These are phyloP conservation scores for Phialocephala subalpina DNA, from an alignment of 2,329 filamentous ascomycete species.

Conservation along the genomic window DNA sequence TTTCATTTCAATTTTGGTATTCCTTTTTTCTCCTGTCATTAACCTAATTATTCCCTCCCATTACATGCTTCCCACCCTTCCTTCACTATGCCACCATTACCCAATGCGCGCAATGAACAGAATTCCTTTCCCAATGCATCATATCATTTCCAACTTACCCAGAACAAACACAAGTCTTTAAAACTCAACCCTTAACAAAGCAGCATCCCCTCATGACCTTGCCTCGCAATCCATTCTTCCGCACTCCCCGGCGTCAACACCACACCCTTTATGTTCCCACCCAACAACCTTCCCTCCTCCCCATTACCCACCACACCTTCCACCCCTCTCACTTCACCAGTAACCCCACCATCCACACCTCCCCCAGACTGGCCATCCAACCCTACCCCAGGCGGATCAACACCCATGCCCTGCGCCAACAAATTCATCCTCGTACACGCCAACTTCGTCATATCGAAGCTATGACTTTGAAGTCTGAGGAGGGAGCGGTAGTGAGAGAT, in stretches of 20 bases:
- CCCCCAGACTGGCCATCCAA: slow-evolving; percentile 3
- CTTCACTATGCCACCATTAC: too few species aligned
- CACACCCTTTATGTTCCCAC: not conserved
- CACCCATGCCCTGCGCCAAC: slow-evolving; percentile 33
- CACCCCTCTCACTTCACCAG: not conserved
- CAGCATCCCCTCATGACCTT: slow-evolving; percentile 32
- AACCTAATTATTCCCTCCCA: too few species aligned
- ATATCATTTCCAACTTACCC: too few species aligned
- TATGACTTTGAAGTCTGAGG: slow-evolving; percentile 26
- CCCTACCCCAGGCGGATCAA: slow-evolving; percentile 25
- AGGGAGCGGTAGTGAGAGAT: slow-evolving; percentile 37
- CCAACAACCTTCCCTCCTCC: not conserved
- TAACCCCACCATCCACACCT: slow-evolving; percentile 1
- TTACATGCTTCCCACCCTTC: too few species aligned
- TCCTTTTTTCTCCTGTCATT: too few species aligned
- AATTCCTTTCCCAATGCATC: not conserved
- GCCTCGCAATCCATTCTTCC: slow-evolving; percentile 35
- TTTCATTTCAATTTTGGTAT: too few species aligned
- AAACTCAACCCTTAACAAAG: slow-evolving; percentile 9
- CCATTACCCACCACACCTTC: not conserved
- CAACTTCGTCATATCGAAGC: slow-evolving; percentile 36
- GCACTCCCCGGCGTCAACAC: slow-evolving; percentile 26
- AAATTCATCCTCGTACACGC: slow-evolving; percentile 37
- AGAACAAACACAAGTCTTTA: not conserved
- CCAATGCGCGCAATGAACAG: too few species aligned